phyloP scores from a whole-genome alignment of 306 rosid genomes.

The Rosa persica region DNA sequence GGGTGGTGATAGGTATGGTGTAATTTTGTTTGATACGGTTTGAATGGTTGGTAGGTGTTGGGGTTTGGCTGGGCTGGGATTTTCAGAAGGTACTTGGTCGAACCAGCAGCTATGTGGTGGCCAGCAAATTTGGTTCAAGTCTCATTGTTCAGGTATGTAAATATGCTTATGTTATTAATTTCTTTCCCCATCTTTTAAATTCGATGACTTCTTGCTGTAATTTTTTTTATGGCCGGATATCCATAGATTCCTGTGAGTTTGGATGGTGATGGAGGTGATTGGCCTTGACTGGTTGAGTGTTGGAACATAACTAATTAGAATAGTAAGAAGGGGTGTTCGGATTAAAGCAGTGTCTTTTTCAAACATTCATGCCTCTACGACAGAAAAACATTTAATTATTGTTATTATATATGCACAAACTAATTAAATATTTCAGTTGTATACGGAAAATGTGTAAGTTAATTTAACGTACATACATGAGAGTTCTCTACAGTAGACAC shows the following conservation, averaged over 20 bases:
- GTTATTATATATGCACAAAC: not conserved
- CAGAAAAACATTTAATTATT: not conserved
- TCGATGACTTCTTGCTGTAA: not conserved
- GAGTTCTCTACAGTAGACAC: not conserved
- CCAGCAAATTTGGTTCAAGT: constrained; percentile 95
- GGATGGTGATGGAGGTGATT: not conserved
- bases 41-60: constrained; percentile 62
- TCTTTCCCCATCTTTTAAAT: not conserved
- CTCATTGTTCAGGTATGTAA: constrained; percentile 79
- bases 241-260: not conserved
- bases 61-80: constrained; percentile 99
- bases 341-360: constrained; percentile 1
- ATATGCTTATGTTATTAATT: not conserved
- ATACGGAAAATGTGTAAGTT: not conserved
- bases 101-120: constrained; percentile 99
- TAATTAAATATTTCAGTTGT: not conserved
- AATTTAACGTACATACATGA: not conserved
- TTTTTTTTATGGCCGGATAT: not conserved
- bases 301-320: not conserved
- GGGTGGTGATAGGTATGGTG: not conserved
- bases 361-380: not conserved
- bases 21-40: not conserved
- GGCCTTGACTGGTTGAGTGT: constrained; percentile 2
- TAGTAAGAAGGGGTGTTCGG: not conserved
- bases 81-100: constrained; percentile 76